A percentile compares a stretch with the other conserved stretches of the same genome.
Conservation (phyloP, 1,139 yeast species). For the Yamadazyma siamensis region DNA sequence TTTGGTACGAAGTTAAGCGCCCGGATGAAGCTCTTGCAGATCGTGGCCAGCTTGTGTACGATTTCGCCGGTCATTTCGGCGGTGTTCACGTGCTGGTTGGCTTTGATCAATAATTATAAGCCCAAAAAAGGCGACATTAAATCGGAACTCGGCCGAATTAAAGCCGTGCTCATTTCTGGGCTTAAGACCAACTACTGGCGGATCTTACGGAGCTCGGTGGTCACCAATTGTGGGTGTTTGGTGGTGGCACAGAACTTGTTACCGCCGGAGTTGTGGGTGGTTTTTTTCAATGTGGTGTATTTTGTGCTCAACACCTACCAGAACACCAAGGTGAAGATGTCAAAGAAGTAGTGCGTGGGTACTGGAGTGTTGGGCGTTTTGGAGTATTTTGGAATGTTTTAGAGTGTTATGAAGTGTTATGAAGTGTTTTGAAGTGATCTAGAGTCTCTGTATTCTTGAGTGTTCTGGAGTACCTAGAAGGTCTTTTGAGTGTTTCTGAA, state of each 20-base stretch:
- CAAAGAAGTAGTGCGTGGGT: no score
- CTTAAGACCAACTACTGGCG: slow-evolving; percentile 50
- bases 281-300: slow-evolving; percentile 71
- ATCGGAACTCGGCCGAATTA: slow-evolving; percentile 9
- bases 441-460: no score
- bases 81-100: slow-evolving; percentile 54
- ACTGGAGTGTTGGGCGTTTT: no score
- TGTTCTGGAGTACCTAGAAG: no score
- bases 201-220: slow-evolving; percentile 62
- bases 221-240: slow-evolving; percentile 61
- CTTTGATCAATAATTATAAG: slow-evolving; percentile 39
- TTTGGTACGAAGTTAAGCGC: slow-evolving; percentile 29
- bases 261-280: slow-evolving; percentile 79
- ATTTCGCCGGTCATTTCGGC: slow-evolving; percentile 64
- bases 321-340: slow-evolving; percentile 61
- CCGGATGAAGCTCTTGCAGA: slow-evolving; percentile 50
- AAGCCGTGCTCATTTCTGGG: slow-evolving; percentile 26
- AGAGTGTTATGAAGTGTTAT: no score
- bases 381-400: slow-evolving; percentile 1
- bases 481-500: no score
- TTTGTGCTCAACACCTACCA: slow-evolving; percentile 77
- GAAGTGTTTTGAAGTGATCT: no score
- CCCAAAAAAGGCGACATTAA: slow-evolving; percentile 5
- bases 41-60: slow-evolving; percentile 55
- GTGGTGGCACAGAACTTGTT: slow-evolving; percentile 72